These are phyloP conservation scores for Pestalotiopsis sp. DNA, from an alignment of 2,329 filamentous ascomycete species.

Conservation along the genomic window DNA sequence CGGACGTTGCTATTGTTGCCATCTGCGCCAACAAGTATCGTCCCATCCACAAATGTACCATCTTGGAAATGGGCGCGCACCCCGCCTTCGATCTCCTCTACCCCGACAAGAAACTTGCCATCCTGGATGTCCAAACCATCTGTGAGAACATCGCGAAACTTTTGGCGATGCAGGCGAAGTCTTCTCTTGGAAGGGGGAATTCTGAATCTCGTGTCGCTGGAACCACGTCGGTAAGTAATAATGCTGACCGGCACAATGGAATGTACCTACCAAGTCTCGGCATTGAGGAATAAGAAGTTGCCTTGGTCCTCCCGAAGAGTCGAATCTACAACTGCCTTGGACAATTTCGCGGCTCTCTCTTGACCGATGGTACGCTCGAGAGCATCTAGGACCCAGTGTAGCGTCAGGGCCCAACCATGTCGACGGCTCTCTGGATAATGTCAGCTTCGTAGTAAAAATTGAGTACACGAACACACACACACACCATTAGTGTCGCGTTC, in stretches of 20 bases:
- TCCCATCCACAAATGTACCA: conserved; percentile 33
- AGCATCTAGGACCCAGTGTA: conserved; percentile 57
- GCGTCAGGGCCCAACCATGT: conserved; percentile 62
- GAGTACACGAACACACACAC: too few species aligned
- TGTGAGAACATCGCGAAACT: conserved; percentile 34
- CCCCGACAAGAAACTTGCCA: conserved; percentile 32
- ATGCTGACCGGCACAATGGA: too few species aligned
- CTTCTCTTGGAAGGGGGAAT: conserved; percentile 39
- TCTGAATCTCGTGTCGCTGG: conserved; percentile 28
- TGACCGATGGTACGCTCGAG: conserved; percentile 26
- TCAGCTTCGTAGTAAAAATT: background rate
- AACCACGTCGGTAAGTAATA: background rate
- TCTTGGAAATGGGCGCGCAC: conserved; percentile 34
- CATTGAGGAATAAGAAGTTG: conserved; percentile 43
- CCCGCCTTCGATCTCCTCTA: conserved; percentile 27
- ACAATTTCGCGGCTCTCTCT: conserved; percentile 20
- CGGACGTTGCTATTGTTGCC: conserved; percentile 41
- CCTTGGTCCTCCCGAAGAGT: conserved; percentile 38
- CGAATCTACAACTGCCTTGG: conserved; percentile 28
- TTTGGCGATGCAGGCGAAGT: conserved; percentile 37
- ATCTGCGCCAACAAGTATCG: conserved; percentile 42
- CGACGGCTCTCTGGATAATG: conserved; percentile 28
- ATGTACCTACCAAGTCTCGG: conserved; percentile 37
- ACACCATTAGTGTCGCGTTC: background rate
- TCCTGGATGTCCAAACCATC: conserved; percentile 32